Evolutionary conservation across 1,139 yeast genomes (phyloP), one percentile per base, ranked within the genome.

Genomic region (Tardiomyces blankii): DNA sequence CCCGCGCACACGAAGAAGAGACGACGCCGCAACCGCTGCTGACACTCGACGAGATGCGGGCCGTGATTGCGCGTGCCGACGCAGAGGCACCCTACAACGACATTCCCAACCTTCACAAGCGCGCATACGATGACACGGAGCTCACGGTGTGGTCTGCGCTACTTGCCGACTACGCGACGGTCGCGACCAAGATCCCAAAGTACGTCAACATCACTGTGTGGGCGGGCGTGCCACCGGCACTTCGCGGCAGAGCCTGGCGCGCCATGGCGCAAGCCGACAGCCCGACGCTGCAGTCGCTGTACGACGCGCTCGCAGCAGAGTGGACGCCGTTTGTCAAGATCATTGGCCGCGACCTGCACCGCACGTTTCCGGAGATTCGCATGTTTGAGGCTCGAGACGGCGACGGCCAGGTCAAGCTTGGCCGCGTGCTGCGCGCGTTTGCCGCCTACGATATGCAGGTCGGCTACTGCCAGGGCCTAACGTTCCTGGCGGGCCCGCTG

Each of bases 401-500:
- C n/a, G 61, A 51, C 18, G 73, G 72, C 35, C 72, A 69, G 48
- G 48, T 51, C 23, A 69, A 69, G 54, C 71, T 80, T 45, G 80
- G 80, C 39, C 72, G 75, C 30, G 75, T 80, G 25, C 67, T 80
- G 52, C 76, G 81, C 48, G 86, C 83, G 0, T 80, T 77, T 56
- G 78, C 82, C 44, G 76, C 80, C 53, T 80, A 78, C 56, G 86
- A 80, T 59, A 73, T 74, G 44, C 83, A 80, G 54, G 75, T 80
- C 51, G 87, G 87, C 8, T 80, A 80, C 59, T 80, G 87, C 58
- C 87, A 80, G 59, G 87, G 87, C 5, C 64, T 81, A 28, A 73
- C 82, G 27, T 81, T 81, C 56, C 64, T 81, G 40, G 84, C 79
- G 12, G 85, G 84, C 3, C 80, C 81, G 8, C 63, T 80, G 45